These are phyloP conservation scores for Chrysosporium keratinophilum DNA, from an alignment of 2,329 filamentous ascomycete species.

Conservation along the genomic window DNA sequence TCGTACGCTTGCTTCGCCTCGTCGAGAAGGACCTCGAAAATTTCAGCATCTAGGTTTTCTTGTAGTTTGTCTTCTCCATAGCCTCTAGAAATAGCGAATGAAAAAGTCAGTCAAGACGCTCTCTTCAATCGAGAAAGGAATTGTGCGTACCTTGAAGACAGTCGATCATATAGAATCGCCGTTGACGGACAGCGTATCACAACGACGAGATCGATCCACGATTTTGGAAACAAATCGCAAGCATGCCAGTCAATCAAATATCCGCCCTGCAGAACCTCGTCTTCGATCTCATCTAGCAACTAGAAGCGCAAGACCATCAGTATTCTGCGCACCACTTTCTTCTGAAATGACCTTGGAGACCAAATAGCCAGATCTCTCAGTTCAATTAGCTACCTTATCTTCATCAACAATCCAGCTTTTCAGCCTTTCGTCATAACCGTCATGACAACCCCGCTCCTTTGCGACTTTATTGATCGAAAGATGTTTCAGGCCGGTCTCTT, in stretches of 20 bases:
- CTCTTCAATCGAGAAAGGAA: background rate
- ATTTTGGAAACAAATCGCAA: conserved; percentile 85
- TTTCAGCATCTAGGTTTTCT: conserved; percentile 93
- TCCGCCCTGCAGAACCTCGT: conserved; percentile 66
- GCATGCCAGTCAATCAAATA: conserved; percentile 97
- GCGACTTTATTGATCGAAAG: conserved; percentile 83
- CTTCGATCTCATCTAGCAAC: conserved; percentile 81
- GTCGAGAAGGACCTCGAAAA: conserved; percentile 87
- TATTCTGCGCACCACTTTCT: background rate
- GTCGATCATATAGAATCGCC: conserved; percentile 69
- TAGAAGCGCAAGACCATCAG: conserved; percentile 13
- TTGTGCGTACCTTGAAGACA: conserved; percentile 54
- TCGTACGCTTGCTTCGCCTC: conserved; percentile 83
- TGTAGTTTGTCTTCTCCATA: conserved; percentile 82
- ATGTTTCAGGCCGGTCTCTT: conserved; percentile 67
- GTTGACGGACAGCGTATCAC: conserved; percentile 72
- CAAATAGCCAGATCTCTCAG: background rate
- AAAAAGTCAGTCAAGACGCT: conserved; percentile 9
- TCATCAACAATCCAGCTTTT: conserved; percentile 92
- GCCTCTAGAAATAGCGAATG: conserved; percentile 44
- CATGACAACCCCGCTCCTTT: conserved; percentile 77
- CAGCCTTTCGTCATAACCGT: conserved; percentile 75
- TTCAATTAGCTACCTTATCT: conserved; percentile 58
- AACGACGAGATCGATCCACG: conserved; percentile 90
- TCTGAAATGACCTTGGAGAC: too few species aligned